phyloP scores from a whole-genome alignment of 192 early-diverging fungal genomes.

The Coemansia furcata region DNA sequence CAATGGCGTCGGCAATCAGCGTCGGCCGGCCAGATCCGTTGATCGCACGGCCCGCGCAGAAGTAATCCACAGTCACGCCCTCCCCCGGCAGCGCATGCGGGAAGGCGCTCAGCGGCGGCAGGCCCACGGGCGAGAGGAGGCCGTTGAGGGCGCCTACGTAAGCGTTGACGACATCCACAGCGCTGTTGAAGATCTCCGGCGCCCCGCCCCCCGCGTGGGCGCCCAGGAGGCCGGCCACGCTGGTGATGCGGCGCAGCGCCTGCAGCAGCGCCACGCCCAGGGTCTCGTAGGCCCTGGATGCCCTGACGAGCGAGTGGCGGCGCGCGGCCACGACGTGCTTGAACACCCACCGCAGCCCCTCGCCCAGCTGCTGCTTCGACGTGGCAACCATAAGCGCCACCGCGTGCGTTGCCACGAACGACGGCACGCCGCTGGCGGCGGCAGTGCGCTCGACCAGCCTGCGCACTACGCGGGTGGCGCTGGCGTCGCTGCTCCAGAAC shows the following conservation, averaged over 20 bases:
- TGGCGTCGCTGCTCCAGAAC: slow-evolving; percentile 31
- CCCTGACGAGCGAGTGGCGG: slow-evolving; percentile 11
- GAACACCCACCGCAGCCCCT: slow-evolving; percentile 33
- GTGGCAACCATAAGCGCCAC: slow-evolving; percentile 23
- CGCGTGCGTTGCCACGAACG: slow-evolving; percentile 6
- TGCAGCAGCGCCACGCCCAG: slow-evolving; percentile 14
- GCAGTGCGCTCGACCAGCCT: slow-evolving; percentile 14
- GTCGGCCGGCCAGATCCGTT: background rate
- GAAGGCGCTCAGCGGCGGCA: background rate
- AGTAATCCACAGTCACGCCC: slow-evolving; percentile 13
- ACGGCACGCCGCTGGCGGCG: slow-evolving; percentile 7
- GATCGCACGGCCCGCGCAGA: background rate
- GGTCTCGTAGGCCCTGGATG: slow-evolving; percentile 14
- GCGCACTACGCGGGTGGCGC: slow-evolving; percentile 9
- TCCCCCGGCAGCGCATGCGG: background rate
- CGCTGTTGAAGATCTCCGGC: slow-evolving; percentile 23
- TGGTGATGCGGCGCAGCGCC: slow-evolving; percentile 20
- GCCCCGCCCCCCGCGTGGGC: background rate
- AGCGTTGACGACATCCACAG: slow-evolving; percentile 21
- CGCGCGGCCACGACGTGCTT: slow-evolving; percentile 20
- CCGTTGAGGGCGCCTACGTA: slow-evolving; percentile 19
- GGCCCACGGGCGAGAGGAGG: background rate
- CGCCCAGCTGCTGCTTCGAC: slow-evolving; percentile 34
- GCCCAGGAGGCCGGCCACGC: slow-evolving; percentile 5
- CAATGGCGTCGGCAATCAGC: slow-evolving; percentile 8